Evolutionary conservation across 2,329 filamentous ascomycete genomes (phyloP).

Genomic region (Aspergillus chevalieri): DNA sequence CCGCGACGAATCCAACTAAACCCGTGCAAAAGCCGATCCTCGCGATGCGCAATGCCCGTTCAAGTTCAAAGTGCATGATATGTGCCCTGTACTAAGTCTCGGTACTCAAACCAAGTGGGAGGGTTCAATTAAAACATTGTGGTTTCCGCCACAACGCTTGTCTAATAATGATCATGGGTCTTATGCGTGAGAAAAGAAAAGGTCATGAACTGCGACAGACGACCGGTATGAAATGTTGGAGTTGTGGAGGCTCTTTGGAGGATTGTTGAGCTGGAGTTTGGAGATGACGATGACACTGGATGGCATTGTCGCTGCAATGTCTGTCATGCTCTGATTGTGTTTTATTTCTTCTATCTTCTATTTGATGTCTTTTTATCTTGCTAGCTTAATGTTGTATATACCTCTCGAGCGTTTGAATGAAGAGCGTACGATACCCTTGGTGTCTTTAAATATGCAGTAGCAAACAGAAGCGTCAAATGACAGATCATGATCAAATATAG

Average conservation of each 20-base stretch:
- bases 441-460: no score
- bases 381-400: conserved; percentile 32
- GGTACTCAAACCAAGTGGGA: not conserved
- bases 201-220: not conserved
- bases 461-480: not conserved
- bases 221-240: conserved; percentile 1
- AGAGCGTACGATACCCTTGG: conserved; percentile 32
- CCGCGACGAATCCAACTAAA: conserved; percentile 83
- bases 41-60: conserved; percentile 34
- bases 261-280: not conserved
- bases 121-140: not conserved
- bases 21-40: conserved; percentile 31
- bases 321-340: conserved; percentile 9
- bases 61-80: conserved; percentile 5
- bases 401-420: conserved; percentile 31
- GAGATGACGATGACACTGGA: conserved; percentile 1
- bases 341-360: conserved; percentile 12
- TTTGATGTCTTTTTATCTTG: conserved; percentile 18
- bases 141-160: not conserved
- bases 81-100: not conserved
- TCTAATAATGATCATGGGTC: not conserved
- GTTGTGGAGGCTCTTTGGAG: not conserved
- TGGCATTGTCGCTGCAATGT: conserved; percentile 8
- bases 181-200: not conserved
- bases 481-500: no score